Conservation (phyloP, 257 asterid genomes). For the Dorcoceras hygrometricum region DNA sequence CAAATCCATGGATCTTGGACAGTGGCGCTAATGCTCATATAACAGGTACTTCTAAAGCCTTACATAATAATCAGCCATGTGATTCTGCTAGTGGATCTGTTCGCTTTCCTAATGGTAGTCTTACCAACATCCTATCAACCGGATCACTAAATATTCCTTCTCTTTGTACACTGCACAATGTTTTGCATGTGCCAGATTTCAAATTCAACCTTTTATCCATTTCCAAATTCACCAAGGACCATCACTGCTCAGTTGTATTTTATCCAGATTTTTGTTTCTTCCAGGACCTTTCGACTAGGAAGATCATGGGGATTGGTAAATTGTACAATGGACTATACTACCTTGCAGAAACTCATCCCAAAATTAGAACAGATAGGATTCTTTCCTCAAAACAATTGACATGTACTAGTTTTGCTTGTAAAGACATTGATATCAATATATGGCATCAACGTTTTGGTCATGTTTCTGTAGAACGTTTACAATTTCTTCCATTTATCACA, state of each 20-base stretch:
- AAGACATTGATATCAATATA: no score
- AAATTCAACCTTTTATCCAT: neutral
- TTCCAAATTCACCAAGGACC: neutral
- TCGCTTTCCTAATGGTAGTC: no score
- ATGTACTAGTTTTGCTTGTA: no score
- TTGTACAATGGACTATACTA: neutral
- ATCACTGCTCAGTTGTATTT: neutral
- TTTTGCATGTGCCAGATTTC: neutral
- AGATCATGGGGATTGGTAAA: neutral
- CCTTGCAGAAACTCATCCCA: no score
- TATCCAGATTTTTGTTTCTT: neutral
- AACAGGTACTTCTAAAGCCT: no score
- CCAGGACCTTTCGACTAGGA: neutral
- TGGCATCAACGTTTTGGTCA: neutral
- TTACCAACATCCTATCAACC: rapidly evolving
- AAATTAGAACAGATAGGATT: no score
- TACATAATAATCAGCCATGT: no score
- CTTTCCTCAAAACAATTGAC: no score
- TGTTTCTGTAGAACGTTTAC: no score
- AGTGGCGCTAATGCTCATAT: no score
- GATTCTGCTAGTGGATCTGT: no score
- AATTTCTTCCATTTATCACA: neutral
- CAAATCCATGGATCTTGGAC: no score
- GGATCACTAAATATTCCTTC: neutral
- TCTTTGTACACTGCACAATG: neutral